A percentile compares a stretch with the other conserved stretches of the same genome.
Conservation (phyloP, 306 rosid genomes). For the Rubus parviflorus region DNA sequence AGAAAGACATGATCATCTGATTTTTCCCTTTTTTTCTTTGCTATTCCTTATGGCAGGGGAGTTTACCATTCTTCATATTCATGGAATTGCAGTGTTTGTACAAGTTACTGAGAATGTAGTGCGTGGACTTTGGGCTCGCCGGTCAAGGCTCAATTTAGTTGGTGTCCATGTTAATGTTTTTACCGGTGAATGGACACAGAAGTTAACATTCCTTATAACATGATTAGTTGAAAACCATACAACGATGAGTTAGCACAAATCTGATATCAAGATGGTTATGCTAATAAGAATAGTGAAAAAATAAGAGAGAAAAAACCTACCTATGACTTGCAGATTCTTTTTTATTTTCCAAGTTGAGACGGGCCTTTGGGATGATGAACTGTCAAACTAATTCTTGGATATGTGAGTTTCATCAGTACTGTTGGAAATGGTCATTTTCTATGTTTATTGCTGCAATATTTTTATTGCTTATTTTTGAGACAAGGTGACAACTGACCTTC, state of each 20-base stretch:
- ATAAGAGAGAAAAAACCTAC: not conserved
- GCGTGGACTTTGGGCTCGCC: constrained; percentile 92
- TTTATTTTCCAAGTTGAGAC: not conserved
- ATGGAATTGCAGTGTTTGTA: constrained; percentile 76
- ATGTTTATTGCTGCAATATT: not conserved
- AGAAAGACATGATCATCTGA: too few species aligned
- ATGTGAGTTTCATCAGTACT: not conserved
- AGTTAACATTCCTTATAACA: constrained; percentile 57
- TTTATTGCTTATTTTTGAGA: not conserved
- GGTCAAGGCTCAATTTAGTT: constrained; percentile 90
- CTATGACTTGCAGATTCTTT: not conserved
- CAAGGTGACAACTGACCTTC: not conserved
- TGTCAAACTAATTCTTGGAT: not conserved
- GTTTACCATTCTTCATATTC: constrained; percentile 3
- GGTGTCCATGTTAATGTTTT: constrained; percentile 98
- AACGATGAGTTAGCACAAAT: not conserved
- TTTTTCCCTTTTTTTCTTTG: too few species aligned
- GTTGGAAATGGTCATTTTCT: not conserved
- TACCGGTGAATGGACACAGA: constrained; percentile 99
- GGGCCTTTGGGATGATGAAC: not conserved
- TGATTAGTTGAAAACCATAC: constrained; percentile 6
- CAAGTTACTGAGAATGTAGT: constrained; percentile 97
- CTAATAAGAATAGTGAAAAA: not conserved
- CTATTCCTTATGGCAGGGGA: constrained; percentile 15
- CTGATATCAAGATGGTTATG: not conserved